Percentiles rank a stretch among this genome's conserved stretches.
Conservation (phyloP, 148 eudicot genomes). For the Tetragonia tetragonoides region DNA sequence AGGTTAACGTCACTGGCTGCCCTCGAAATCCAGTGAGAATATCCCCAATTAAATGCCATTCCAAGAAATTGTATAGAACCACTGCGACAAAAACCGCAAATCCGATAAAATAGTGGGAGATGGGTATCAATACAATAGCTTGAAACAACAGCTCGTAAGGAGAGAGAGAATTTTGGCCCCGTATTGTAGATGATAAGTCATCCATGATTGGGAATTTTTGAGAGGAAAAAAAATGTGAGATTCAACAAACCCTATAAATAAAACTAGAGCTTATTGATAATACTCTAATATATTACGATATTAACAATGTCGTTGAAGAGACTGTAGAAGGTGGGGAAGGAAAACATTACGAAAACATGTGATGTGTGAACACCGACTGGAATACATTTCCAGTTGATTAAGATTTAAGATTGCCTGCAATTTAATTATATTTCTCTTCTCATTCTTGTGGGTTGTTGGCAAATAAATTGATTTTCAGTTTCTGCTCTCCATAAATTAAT, state of each 20-base stretch:
- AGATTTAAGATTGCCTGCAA: no score
- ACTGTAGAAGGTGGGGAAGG: no score
- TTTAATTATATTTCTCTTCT: no score
- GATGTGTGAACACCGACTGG: no score
- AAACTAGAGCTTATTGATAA: background rate
- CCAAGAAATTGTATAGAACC: constrained; percentile 64
- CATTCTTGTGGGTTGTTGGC: no score
- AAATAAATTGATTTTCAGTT: no score
- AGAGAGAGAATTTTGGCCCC: constrained; percentile 16
- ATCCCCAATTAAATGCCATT: constrained; percentile 66
- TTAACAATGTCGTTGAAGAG: no score
- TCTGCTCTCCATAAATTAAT: no score
- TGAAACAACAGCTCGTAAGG: constrained; percentile 49
- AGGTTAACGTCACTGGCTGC: constrained; percentile 42
- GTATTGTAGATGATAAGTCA: constrained; percentile 11
- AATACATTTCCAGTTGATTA: no score
- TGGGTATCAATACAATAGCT: constrained; percentile 46
- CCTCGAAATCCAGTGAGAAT: constrained; percentile 68
- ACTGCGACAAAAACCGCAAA: constrained; percentile 21
- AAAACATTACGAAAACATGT: no score
- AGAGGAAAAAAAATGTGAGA: background rate
- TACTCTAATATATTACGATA: no score
- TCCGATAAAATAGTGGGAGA: constrained; percentile 50
- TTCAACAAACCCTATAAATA: constrained; percentile 17
- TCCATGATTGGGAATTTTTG: constrained; percentile 13